Evolutionary conservation across 2,329 filamentous ascomycete genomes (phyloP).

Genomic region (Neoarthrinium moseri): DNA sequence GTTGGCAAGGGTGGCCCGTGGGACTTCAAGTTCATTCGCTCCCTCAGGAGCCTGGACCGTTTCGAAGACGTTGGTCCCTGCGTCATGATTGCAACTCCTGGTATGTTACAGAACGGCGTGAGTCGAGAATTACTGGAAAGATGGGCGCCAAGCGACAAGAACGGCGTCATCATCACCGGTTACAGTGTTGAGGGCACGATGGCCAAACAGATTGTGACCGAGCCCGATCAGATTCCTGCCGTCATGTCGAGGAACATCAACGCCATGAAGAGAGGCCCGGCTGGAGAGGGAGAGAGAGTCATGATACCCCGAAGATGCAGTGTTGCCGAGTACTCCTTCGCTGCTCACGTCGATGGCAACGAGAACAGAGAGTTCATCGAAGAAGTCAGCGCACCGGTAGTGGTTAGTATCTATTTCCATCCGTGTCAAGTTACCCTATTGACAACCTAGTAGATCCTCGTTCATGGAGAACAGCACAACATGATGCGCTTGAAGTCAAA

Average conservation of each 20-base stretch:
- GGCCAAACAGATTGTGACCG: constrained; percentile 92
- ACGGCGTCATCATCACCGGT: constrained; percentile 97
- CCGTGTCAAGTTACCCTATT: constrained; percentile 19
- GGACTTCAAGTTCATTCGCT: constrained; percentile 95
- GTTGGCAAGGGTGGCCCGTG: constrained; percentile 82
- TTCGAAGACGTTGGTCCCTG: constrained; percentile 96
- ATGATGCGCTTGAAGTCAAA: constrained; percentile 98
- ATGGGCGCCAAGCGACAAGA: constrained; percentile 95
- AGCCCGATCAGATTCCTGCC: constrained; percentile 91
- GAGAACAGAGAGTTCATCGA: constrained; percentile 98
- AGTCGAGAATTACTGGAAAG: constrained; percentile 89
- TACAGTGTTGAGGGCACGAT: constrained; percentile 99
- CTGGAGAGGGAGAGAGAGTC: constrained; percentile 76
- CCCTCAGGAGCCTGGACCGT: constrained; percentile 86
- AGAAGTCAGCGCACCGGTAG: constrained; percentile 85
- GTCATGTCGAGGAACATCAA: constrained; percentile 78
- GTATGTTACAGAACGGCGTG: constrained; percentile 97
- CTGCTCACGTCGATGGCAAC: constrained; percentile 91
- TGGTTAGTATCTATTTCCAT: constrained; percentile 59
- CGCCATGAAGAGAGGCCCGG: constrained; percentile 60
- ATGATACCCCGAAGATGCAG: constrained; percentile 92
- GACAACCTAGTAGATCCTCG: constrained; percentile 84
- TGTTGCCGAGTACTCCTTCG: constrained; percentile 92
- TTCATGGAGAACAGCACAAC: constrained; percentile 95
- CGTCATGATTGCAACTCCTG: constrained; percentile 95